Evolutionary conservation across 2,329 filamentous ascomycete genomes (phyloP).

Genomic region (Waltergamsia citrina): DNA sequence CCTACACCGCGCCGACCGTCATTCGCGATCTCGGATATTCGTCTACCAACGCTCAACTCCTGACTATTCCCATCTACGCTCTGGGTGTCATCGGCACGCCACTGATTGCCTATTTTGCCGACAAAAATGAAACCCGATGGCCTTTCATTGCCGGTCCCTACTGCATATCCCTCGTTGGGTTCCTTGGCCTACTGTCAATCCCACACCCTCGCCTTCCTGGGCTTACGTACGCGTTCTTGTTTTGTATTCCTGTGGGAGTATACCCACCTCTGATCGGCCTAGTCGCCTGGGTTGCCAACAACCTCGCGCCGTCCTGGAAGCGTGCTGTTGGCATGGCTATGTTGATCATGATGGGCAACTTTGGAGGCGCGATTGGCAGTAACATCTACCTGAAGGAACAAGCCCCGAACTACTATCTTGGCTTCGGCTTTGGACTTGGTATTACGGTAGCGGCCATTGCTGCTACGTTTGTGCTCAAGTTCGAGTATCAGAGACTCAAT

Average conservation of each 20-base stretch:
- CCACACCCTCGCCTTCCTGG: constrained; percentile 10
- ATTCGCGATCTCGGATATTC: constrained; percentile 28
- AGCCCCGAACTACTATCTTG: constrained; percentile 6
- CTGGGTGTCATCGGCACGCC: constrained; percentile 3
- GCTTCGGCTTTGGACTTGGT: too few relatives aligned
- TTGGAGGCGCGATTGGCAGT: constrained; percentile 5
- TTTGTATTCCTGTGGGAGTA: constrained; percentile 11
- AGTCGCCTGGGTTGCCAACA: constrained; percentile 8
- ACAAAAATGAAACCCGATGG: constrained; percentile 6
- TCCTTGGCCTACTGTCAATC: constrained; percentile 6
- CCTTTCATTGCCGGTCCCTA: constrained; percentile 6
- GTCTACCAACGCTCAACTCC: constrained; percentile 13
- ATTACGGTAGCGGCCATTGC: too few relatives aligned
- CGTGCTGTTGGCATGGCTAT: constrained; percentile 7
- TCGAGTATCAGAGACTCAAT: too few relatives aligned
- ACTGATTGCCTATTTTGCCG: constrained; percentile 4
- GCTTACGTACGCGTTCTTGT: constrained; percentile 15
- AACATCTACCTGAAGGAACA: constrained; percentile 6
- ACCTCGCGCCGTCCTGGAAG: constrained; percentile 8
- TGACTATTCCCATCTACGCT: constrained; percentile 7
- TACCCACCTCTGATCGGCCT: constrained; percentile 18
- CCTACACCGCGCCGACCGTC: constrained; percentile 22
- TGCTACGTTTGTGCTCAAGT: too few relatives aligned
- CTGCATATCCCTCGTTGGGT: constrained; percentile 5
- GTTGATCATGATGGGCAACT: constrained; percentile 6